Base-by-base conservation (phyloP, 2,329 filamentous ascomycete species). In the Pseudogymnoascus sp. region DNA sequence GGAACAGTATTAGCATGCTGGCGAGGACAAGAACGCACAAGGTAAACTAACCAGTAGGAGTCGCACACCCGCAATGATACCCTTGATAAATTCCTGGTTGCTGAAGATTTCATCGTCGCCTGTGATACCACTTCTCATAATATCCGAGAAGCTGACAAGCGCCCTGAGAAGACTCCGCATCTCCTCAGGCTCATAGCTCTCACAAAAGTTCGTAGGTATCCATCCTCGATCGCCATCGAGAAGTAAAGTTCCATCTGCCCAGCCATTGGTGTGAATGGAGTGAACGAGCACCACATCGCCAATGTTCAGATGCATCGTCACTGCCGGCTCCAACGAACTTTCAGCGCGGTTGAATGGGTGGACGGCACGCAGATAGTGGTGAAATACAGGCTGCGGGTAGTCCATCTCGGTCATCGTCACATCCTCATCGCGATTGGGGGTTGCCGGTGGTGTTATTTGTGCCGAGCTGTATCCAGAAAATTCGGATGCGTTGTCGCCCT, bases 171-270 rank as follows among this genome's bases (percentile, higher is more conserved):
- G 81, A 67, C 86, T 92, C 62, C 87, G 85, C 82, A 97, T 93
- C 67, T 92, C 87, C 21, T 91, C 85, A 53, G 93, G 91, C 68
- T 97, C 91, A 74, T 97, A 99, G 9, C 91, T 84, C 73, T 97
- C 93, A 79, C 95, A 99, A 75, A 97, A 99, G 76, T 99, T 99
- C 7, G 95, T 99, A 2, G 95, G 95, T 65, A 99, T 80, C 95
- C 95, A 99, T 66, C 95, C 95, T 69, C 95, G 84, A 60, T 89
- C 89, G 26, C 93, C 93, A 2, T 92, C 91, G 23, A 88, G 83
- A 65, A 99, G 78, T 42, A 97, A 80, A 0, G 95, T 99, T 61
- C 95, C 95, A 75, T 99, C 95, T 33, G 95, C 95, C 95, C 95
- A 99, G 69, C 95, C 95, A 78, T 97, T 99, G 65, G 91, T 95